Conservation (phyloP, 1,139 yeast genomes). For the Schwanniomyces etchellsii region DNA sequence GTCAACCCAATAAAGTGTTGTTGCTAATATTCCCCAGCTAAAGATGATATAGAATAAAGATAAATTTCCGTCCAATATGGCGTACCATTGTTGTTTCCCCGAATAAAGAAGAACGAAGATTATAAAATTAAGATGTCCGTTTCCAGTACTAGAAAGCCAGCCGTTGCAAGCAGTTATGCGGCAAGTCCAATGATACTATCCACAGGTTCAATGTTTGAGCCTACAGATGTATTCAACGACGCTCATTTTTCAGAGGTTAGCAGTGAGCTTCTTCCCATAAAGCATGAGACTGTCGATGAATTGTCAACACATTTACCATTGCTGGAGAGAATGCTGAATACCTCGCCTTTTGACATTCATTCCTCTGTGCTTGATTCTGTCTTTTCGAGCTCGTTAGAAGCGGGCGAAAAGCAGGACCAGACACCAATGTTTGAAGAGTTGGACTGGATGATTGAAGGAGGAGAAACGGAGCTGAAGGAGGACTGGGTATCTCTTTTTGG, state of each 20-base stretch:
- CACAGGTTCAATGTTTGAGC: constrained; percentile 27
- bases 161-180: not conserved
- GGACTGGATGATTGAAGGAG: constrained; percentile 41
- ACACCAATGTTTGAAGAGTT: constrained; percentile 64
- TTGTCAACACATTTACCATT: constrained; percentile 17
- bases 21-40: constrained; percentile 11
- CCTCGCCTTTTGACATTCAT: constrained; percentile 48
- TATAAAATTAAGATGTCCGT: constrained; percentile 19
- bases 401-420: constrained; percentile 23
- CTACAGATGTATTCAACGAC: constrained; percentile 15
- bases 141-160: constrained; percentile 4
- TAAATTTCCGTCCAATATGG: constrained; percentile 25
- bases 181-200: constrained; percentile 19
- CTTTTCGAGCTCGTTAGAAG: constrained; percentile 45
- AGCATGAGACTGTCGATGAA: constrained; percentile 9
- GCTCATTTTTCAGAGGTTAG: not conserved
- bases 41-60: constrained; percentile 22
- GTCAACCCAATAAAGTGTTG: constrained; percentile 3
- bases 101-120: constrained; percentile 2
- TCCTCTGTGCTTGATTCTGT: constrained; percentile 59
- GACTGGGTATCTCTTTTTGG: constrained; percentile 66
- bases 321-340: constrained; percentile 5
- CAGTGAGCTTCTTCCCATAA: constrained; percentile 5
- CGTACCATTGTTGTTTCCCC: constrained; percentile 9
- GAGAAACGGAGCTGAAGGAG: constrained; percentile 39